Evolutionary conservation across 2,329 filamentous ascomycete genomes (phyloP).

Genomic region (Botrytis sinoallii): DNA sequence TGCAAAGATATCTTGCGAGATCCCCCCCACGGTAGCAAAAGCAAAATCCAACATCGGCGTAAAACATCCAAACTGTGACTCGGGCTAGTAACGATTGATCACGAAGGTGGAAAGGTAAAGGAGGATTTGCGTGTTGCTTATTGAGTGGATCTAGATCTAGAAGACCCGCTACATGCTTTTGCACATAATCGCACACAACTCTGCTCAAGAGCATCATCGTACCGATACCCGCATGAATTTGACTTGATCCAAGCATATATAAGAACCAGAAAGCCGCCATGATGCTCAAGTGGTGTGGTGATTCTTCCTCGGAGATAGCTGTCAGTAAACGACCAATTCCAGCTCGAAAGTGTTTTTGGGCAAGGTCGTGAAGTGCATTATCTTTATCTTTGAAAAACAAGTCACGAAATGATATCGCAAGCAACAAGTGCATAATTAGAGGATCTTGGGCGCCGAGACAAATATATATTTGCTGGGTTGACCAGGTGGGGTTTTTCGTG

Average conservation of each 20-base stretch:
- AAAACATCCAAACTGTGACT: slow-evolving; percentile 13
- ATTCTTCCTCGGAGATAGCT: slow-evolving; percentile 1
- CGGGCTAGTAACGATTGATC: slow-evolving; percentile 6
- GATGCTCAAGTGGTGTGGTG: background rate
- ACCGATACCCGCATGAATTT: background rate
- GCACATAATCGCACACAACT: slow-evolving; percentile 1
- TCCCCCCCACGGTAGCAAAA: slow-evolving; percentile 16
- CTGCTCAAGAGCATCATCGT: slow-evolving; percentile 10
- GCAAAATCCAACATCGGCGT: slow-evolving; percentile 11
- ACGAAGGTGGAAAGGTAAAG: background rate
- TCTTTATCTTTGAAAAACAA: background rate
- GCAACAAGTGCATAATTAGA: slow-evolving; percentile 10
- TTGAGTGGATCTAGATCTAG: background rate
- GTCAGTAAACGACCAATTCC: slow-evolving; percentile 9
- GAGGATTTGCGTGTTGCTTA: background rate
- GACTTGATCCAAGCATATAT: slow-evolving; percentile 13
- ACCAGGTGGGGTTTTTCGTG: slow-evolving; percentile 6
- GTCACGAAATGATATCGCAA: slow-evolving; percentile 11
- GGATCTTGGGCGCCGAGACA: slow-evolving; percentile 12
- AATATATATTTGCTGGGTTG: slow-evolving; percentile 10
- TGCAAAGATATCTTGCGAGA: slow-evolving; percentile 8
- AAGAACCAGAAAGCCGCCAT: slow-evolving; percentile 15
- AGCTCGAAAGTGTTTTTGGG: slow-evolving; percentile 6
- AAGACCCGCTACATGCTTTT: slow-evolving; percentile 3
- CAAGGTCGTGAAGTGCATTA: background rate